Base-by-base conservation (phyloP, 768 basidiomycete genomes). In the Mycena chlorophos region DNA sequence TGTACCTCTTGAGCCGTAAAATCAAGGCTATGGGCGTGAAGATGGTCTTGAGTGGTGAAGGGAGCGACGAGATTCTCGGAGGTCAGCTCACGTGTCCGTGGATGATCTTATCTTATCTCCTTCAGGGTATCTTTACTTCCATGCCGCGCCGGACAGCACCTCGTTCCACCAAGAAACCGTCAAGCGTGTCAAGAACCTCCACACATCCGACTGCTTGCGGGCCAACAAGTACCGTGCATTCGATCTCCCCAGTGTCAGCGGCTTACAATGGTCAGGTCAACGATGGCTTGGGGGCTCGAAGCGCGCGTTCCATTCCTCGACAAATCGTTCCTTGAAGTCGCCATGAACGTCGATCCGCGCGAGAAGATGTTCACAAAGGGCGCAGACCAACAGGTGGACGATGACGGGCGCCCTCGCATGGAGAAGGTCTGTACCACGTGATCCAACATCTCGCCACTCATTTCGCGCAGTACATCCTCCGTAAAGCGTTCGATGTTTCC, bases 11-110 rank as follows among this genome's bases (percentile, higher is more conserved):
- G 56, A 93, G 90, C 69, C 83, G 97, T 47, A 98, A 99, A 76
- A 95, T 99, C 77, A 99, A 98, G 76, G 96, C 97, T 3, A 98
- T 94, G 91, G 97, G 97, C 55, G 97, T 99, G 51, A 99, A 99
- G 77, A 99, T 99, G 97, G 97, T 99, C 16, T 80, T 98, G 30
- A 92, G 89, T 61, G 97, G 97, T 17, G 97, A 99, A 73, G 97
- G 97, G 34, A 93, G 91, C 59, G 97, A 99, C 65, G 97, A 99
- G 73, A 94, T 98, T 58, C 84, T 98, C 31, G 96, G 96, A 76
- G 95, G 94, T 91, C 68, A 62, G 3, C 28, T 29, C 0, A 26
- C 34, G 27, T 51, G 55, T 31, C 40, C 29, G 45, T 17, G 31
- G 27, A 38, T 38, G 34, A 29, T 46, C 19, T 26, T n/a, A 34